These are phyloP conservation scores for Guadua angustifolia DNA, from an alignment of 176 grass and related monocot genomes.

Conservation along the genomic window DNA sequence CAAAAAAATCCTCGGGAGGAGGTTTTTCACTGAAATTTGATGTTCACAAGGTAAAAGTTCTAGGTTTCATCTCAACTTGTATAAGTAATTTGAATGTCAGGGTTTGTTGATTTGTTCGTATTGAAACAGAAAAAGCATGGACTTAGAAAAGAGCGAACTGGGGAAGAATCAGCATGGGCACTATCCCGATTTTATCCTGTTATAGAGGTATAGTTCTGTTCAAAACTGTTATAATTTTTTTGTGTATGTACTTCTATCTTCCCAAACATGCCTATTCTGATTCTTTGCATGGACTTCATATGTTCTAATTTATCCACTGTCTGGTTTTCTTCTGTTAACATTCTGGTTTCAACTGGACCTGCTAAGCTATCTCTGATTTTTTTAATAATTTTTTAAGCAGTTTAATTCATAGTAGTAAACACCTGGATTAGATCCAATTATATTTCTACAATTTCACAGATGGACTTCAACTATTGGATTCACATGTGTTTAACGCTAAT, in stretches of 20 bases:
- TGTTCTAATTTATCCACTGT: slow-evolving; percentile 2
- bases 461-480: neutral
- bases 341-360: slow-evolving; percentile 18
- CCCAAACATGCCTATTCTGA: slow-evolving; percentile 1
- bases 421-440: neutral
- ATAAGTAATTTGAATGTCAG: slow-evolving; percentile 29
- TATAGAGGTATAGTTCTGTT: slow-evolving; percentile 71
- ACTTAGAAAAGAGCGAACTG: slow-evolving; percentile 72
- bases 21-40: slow-evolving; percentile 94
- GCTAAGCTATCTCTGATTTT: slow-evolving; percentile 8
- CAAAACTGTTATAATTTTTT: slow-evolving; percentile 3
- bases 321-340: neutral
- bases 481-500: neutral
- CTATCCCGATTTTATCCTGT: slow-evolving; percentile 94
- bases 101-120: slow-evolving; percentile 25
- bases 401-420: neutral
- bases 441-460: neutral
- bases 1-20: slow-evolving; percentile 74
- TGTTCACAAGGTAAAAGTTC: slow-evolving; percentile 69
- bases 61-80: slow-evolving; percentile 17
- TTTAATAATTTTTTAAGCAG: neutral
- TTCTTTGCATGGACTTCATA: slow-evolving; percentile 33
- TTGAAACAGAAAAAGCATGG: slow-evolving; percentile 75
- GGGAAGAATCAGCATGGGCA: slow-evolving; percentile 77
- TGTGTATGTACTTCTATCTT: slow-evolving; percentile 5